Percentiles rank a stretch among this genome's conserved stretches.
phyloP scores from a whole-genome alignment of 169 alveolate species.

The Cryptosporidium andersoni region DNA sequence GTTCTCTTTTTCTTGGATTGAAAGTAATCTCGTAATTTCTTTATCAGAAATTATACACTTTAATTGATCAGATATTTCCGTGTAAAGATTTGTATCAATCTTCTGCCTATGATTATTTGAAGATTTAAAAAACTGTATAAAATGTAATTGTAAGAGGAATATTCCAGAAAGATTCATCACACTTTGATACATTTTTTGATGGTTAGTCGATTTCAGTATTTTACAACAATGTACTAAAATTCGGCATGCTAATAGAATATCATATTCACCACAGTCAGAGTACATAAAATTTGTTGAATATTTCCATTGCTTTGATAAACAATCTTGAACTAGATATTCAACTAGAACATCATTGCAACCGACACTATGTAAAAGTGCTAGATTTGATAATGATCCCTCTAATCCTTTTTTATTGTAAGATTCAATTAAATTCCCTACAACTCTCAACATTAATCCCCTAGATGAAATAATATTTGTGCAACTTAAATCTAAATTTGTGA shows the following conservation, averaged over 20 bases:
- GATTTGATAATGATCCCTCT: not conserved
- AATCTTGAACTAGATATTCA: slow-evolving; percentile 38
- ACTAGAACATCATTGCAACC: slow-evolving; percentile 16
- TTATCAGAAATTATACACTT: slow-evolving; percentile 1
- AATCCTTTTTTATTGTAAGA: slow-evolving; percentile 24
- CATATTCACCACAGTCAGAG: slow-evolving; percentile 44
- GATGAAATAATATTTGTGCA: slow-evolving; percentile 18
- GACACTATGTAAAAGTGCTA: not conserved
- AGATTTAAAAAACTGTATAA: not conserved
- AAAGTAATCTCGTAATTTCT: slow-evolving; percentile 5
- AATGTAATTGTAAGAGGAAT: slow-evolving; percentile 36
- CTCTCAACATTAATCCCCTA: slow-evolving; percentile 1
- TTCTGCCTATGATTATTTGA: not conserved
- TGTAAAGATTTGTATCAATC: not conserved
- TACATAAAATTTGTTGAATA: slow-evolving; percentile 8
- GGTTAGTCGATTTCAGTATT: slow-evolving; percentile 10
- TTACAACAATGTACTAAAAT: slow-evolving; percentile 26
- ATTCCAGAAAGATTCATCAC: slow-evolving; percentile 43
- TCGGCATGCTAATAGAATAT: slow-evolving; percentile 28
- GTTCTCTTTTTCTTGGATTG: slow-evolving; percentile 2
- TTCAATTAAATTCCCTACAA: slow-evolving; percentile 4
- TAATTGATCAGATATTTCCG: not conserved
- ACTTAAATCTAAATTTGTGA: not conserved
- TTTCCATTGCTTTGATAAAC: slow-evolving; percentile 46
- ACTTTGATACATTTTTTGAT: slow-evolving; percentile 16